Conservation (phyloP, 225 moss, liverwort and hornwort species). For the Antitrichia curtipendula region DNA sequence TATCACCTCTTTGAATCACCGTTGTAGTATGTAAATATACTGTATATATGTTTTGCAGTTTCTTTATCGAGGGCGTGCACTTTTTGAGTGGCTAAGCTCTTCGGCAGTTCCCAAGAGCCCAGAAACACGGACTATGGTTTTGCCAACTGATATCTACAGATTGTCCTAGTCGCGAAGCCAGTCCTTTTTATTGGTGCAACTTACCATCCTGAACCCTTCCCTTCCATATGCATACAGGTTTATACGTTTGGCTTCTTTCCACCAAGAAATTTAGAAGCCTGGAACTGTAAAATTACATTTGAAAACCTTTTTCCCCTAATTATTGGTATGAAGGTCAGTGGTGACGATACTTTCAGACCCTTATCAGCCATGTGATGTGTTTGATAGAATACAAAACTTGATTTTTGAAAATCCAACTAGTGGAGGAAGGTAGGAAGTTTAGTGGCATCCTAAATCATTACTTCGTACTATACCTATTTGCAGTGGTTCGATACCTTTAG, state of each 20-base stretch:
- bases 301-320: background rate
- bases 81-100: conserved; percentile 74
- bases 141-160: conserved; percentile 78
- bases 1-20: background rate
- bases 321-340: background rate
- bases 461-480: background rate
- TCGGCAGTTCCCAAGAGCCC: conserved; percentile 71
- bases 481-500: background rate
- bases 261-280: background rate
- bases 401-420: background rate
- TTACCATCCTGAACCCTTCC: background rate
- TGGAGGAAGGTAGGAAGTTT: background rate
- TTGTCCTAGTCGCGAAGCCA: conserved; percentile 34
- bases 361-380: background rate
- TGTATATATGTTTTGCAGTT: conserved; percentile 48
- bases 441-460: background rate
- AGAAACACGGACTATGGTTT: conserved; percentile 70
- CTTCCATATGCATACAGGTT: background rate
- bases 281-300: background rate
- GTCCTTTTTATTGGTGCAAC: background rate
- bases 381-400: background rate
- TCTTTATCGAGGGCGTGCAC: conserved; percentile 70
- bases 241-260: background rate
- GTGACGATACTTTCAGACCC: background rate
- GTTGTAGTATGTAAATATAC: background rate